phyloP scores from a whole-genome alignment of 1,284 basidiomycete genomes.

The Rhodotorula sp. region DNA sequence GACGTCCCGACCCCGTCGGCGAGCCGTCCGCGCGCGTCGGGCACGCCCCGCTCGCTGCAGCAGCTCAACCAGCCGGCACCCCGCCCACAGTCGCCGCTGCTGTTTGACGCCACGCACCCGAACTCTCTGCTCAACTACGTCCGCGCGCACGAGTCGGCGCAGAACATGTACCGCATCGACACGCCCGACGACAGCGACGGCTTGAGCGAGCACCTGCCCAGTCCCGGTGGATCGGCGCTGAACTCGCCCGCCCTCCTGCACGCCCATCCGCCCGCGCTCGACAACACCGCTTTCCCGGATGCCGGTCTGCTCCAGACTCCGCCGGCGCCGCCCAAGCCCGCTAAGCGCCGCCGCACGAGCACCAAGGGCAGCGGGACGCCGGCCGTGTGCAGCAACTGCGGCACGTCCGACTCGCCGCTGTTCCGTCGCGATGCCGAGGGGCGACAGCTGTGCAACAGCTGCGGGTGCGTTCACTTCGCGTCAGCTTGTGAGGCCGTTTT shows the following conservation, averaged over 20 bases:
- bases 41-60: background rate
- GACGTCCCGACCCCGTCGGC: background rate
- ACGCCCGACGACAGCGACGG: constrained; percentile 25
- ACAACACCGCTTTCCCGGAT: background rate
- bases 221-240: background rate
- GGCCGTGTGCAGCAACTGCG: constrained; percentile 74
- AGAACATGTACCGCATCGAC: constrained; percentile 15
- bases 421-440: constrained; percentile 90
- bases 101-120: background rate
- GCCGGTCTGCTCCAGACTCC: background rate
- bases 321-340: background rate
- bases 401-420: constrained; percentile 85
- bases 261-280: background rate
- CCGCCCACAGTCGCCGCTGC: background rate
- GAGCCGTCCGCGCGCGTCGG: background rate
- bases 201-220: constrained; percentile 5
- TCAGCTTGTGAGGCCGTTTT: background rate
- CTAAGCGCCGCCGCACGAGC: constrained; percentile 4
- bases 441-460: constrained; percentile 78
- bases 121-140: constrained; percentile 22
- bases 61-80: background rate
- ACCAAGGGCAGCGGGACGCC: constrained; percentile 8
- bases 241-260: background rate
- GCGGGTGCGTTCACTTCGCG: constrained; percentile 45
- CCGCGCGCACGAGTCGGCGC: constrained; percentile 18